Evolutionary conservation across 179 eudicot genomes (phyloP).

Genomic region (Pouteria campechiana): DNA sequence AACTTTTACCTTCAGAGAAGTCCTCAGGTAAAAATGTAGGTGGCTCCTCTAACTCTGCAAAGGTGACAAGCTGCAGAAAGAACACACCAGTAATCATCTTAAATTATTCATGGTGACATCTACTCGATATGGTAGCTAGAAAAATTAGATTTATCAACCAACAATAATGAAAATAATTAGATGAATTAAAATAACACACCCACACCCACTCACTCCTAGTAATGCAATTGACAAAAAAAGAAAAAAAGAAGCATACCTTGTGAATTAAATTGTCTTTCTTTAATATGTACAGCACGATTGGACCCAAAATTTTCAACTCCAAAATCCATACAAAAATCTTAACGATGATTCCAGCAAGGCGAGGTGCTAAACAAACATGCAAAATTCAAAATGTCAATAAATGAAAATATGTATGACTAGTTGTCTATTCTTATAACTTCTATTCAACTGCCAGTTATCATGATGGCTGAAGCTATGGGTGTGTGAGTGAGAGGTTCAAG

Average conservation of each 20-base stretch:
- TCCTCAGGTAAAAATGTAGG: slow-evolving; percentile 70
- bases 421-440: too few species aligned
- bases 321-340: slow-evolving; percentile 64
- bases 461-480: too few species aligned
- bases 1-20: slow-evolving; percentile 49
- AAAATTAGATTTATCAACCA: not conserved
- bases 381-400: not conserved
- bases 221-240: not conserved
- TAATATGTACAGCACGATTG: slow-evolving; percentile 36
- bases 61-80: slow-evolving; percentile 70
- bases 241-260: slow-evolving; percentile 31
- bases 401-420: not conserved
- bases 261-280: slow-evolving; percentile 72
- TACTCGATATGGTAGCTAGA: not conserved
- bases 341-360: slow-evolving; percentile 77
- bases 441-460: too few species aligned
- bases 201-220: not conserved
- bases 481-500: too few species aligned
- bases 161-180: not conserved
- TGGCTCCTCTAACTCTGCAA: slow-evolving; percentile 66
- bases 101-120: not conserved
- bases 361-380: slow-evolving; percentile 51
- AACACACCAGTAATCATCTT: not conserved
- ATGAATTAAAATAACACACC: not conserved
- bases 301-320: slow-evolving; percentile 52